Evolutionary conservation across 2,329 filamentous ascomycete species (phyloP).

Genomic region (Eurotiales sp.): DNA sequence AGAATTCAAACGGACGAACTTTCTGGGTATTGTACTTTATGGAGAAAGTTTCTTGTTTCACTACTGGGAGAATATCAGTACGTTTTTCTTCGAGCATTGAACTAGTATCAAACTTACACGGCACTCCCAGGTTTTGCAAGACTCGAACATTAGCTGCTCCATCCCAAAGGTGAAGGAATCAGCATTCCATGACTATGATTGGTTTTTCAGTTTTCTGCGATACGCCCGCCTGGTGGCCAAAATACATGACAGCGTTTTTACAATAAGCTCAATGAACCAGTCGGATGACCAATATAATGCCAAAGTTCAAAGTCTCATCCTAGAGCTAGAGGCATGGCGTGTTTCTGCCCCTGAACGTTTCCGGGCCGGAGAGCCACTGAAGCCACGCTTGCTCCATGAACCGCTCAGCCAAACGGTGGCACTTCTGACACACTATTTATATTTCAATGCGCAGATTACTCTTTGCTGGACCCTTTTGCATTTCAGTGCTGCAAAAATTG

Average conservation of each 20-base stretch:
- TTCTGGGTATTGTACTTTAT: constrained; percentile 37
- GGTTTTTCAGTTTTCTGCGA: constrained; percentile 26
- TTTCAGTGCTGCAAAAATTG: constrained; percentile 16
- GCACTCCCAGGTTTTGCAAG: constrained; percentile 24
- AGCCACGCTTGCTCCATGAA: constrained; percentile 13
- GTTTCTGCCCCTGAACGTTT: constrained; percentile 22
- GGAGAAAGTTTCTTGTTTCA: constrained; percentile 32
- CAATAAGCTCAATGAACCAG: constrained; percentile 24
- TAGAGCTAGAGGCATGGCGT: constrained; percentile 26
- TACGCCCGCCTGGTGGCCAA: constrained; percentile 26
- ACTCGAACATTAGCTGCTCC: constrained; percentile 31
- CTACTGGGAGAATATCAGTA: constrained; percentile 26
- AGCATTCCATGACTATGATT: constrained; percentile 27
- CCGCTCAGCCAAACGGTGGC: constrained; percentile 17
- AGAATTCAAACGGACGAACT: constrained; percentile 17
- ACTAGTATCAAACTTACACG: not conserved
- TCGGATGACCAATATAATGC: constrained; percentile 8
- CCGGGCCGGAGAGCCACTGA: constrained; percentile 21
- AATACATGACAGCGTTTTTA: constrained; percentile 27
- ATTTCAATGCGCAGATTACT: constrained; percentile 25
- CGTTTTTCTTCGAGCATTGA: constrained; percentile 9
- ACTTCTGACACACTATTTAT: constrained; percentile 23
- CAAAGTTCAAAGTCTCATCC: constrained; percentile 19
- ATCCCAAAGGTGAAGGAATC: constrained; percentile 28
- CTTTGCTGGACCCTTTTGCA: constrained; percentile 23